Evolutionary conservation across 768 basidiomycete genomes (phyloP), one percentile per base, ranked within the genome.

Genomic region (Xerocomellus amylosporus): DNA sequence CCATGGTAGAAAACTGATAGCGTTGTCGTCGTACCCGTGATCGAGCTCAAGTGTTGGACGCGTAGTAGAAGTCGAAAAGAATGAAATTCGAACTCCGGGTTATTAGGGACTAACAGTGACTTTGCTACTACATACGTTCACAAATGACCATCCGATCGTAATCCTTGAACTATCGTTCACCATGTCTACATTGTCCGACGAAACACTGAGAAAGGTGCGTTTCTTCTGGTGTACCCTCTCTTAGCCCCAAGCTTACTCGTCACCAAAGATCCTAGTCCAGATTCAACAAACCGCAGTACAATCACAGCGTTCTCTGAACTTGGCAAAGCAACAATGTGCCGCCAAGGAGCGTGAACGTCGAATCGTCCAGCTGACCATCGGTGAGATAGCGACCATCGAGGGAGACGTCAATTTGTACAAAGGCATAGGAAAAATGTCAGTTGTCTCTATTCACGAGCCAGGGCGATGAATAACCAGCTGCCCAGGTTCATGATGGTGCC

Each of bases 371-470:
- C 78, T 98, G 20, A 97, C 95, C 0, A 87, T 88, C 51, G 81
- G 87, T 59, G 93, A 98, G 69, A 84, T 98, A 58, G 77, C 75
- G 31, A 75, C 78, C 34, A 81, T 94, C 46, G 78, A 84, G 59
- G 82, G 82, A 26, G 79, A 88, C 55, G 86, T 89, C 13, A 91
- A 88, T 64, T 74, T 97, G 63, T 98, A 95, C 75, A 93, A 89
- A 65, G 95, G 95, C 44, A 90, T 98, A 42, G 95, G 95, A 31
- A 98, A 98, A 74, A 96, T 96, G 95, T 95, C 59, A 58, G 51
- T 60, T 20, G 46, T 26, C 34, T 39, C 46, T 22, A 7, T 46
- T 50, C 42, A 38, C 38, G 41, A 42, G 20, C 30, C 36, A 19
- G 43, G 14, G 39, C 17, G 24, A 41, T 26, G 50, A 43, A 42